A percentile compares a stretch with the other conserved stretches of the same genome.
Conservation (phyloP, 345 rosid genomes). For the Camelina sativa region DNA sequence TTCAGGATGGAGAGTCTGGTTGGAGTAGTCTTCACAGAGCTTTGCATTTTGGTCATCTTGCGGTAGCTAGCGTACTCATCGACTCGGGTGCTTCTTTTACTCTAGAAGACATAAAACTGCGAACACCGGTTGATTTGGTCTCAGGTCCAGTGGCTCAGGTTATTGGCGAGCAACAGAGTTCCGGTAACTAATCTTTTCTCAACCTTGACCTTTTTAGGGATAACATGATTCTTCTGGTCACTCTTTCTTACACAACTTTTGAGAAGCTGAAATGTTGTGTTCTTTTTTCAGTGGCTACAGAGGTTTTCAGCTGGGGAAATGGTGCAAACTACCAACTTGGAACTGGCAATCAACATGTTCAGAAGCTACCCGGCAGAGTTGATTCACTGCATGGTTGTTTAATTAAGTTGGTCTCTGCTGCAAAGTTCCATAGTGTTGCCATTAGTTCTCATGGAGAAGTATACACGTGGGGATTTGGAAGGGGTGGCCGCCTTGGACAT, state of each 20-base stretch:
- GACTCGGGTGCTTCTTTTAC: conserved; percentile 75
- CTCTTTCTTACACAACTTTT: conserved; percentile 12
- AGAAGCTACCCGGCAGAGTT: conserved; percentile 89
- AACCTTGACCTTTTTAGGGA: conserved; percentile 19
- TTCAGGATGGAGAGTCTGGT: conserved; percentile 99
- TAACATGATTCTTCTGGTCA: conserved; percentile 20
- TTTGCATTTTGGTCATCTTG: conserved; percentile 96
- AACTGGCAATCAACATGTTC: conserved; percentile 88
- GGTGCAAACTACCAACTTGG: conserved; percentile 98
- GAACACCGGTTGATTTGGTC: conserved; percentile 85
- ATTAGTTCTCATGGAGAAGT: conserved; percentile 77
- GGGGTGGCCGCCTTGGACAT: conserved; percentile 99
- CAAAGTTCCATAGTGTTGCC: conserved; percentile 95
- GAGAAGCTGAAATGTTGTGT: neutral
- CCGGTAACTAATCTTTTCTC: conserved; percentile 52
- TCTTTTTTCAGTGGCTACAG: conserved; percentile 65
- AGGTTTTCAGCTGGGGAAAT: conserved; percentile 98
- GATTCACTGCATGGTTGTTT: conserved; percentile 80
- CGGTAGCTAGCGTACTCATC: conserved; percentile 85
- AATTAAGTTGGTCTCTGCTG: conserved; percentile 79
- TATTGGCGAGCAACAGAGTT: conserved; percentile 54
- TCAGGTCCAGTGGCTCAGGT: conserved; percentile 88
- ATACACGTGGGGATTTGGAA: conserved; percentile 97
- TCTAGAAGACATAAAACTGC: conserved; percentile 72
- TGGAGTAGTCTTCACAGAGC: conserved; percentile 99